Conservation (phyloP, 1,139 yeast genomes). For the Protomyces macrosporus region DNA sequence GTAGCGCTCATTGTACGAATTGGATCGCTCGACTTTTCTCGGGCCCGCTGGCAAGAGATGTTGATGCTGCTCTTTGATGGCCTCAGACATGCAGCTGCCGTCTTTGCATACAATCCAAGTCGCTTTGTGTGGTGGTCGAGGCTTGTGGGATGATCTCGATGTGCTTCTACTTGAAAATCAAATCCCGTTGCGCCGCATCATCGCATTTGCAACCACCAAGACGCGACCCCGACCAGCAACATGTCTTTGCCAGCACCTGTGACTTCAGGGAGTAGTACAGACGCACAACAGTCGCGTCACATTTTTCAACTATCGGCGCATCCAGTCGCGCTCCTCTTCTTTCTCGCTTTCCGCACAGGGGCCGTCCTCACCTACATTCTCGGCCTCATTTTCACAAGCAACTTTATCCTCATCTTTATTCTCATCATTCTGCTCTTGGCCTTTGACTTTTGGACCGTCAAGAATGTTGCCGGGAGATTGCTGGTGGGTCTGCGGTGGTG, state of each 20-base stretch:
- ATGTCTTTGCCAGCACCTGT: conserved; percentile 20
- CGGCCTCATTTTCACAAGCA: conserved; percentile 61
- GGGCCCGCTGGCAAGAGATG: not conserved
- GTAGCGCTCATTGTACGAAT: conserved; percentile 16
- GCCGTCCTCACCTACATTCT: conserved; percentile 64
- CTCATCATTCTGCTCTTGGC: conserved; percentile 67
- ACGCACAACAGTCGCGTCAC: conserved; percentile 3
- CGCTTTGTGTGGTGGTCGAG: too few species aligned
- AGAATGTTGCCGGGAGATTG: conserved; percentile 82
- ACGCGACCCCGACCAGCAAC: not conserved
- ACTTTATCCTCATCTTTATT: conserved; percentile 73
- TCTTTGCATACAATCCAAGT: too few species aligned
- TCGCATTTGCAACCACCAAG: too few species aligned
- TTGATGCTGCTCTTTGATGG: not conserved
- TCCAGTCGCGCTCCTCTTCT: conserved; percentile 67
- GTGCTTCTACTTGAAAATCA: too few species aligned
- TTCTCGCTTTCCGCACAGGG: conserved; percentile 54
- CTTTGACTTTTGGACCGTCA: conserved; percentile 90
- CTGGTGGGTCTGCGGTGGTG: conserved; percentile 86
- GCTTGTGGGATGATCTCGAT: too few species aligned
- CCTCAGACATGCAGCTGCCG: not conserved
- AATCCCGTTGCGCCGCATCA: too few species aligned
- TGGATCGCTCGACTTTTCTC: not conserved
- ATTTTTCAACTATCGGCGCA: conserved; percentile 54
- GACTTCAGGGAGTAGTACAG: not conserved